Evolutionary conservation across 371 early-diverging fungal genomes (phyloP).

Genomic region (Mortierella sp.): DNA sequence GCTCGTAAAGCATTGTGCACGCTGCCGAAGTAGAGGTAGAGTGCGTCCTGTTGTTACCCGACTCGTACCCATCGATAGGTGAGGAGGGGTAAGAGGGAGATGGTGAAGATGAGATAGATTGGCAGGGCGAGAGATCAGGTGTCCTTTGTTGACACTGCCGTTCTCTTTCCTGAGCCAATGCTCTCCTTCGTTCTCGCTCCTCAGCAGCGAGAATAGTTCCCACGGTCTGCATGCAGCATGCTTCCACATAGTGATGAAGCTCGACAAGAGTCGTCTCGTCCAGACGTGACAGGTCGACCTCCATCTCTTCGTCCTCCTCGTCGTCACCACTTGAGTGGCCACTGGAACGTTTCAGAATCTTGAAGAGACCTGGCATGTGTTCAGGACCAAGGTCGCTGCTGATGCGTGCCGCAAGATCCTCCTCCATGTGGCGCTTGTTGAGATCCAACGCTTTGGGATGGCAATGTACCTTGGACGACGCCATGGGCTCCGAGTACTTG

Average conservation of each 20-base stretch:
- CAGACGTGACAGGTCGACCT: constrained; percentile 26
- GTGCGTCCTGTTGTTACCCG: constrained; percentile 26
- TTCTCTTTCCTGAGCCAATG: constrained; percentile 12
- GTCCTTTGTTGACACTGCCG: constrained; percentile 24
- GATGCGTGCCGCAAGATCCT: constrained; percentile 40
- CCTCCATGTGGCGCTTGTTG: constrained; percentile 53
- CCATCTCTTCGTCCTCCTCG: constrained; percentile 43
- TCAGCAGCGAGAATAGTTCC: constrained; percentile 32
- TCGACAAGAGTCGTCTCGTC: constrained; percentile 37
- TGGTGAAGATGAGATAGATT: constrained; percentile 36
- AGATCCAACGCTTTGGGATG: constrained; percentile 16
- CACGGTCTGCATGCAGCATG: constrained; percentile 26
- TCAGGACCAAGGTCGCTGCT: constrained; percentile 47
- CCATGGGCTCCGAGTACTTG: no score
- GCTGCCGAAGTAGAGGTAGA: constrained; percentile 9
- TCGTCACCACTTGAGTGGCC: constrained; percentile 12
- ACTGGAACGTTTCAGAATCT: constrained; percentile 32
- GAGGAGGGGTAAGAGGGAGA: constrained; percentile 49
- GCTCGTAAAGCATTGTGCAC: constrained; percentile 17
- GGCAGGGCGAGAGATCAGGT: constrained; percentile 42
- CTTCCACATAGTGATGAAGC: constrained; percentile 37
- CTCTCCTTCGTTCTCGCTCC: constrained; percentile 31
- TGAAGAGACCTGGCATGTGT: constrained; percentile 46
- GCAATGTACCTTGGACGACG: no score
- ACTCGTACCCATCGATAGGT: constrained; percentile 11